These are phyloP conservation scores for Daldinia sp. DNA, from an alignment of 2,329 filamentous ascomycete genomes.

Conservation along the genomic window DNA sequence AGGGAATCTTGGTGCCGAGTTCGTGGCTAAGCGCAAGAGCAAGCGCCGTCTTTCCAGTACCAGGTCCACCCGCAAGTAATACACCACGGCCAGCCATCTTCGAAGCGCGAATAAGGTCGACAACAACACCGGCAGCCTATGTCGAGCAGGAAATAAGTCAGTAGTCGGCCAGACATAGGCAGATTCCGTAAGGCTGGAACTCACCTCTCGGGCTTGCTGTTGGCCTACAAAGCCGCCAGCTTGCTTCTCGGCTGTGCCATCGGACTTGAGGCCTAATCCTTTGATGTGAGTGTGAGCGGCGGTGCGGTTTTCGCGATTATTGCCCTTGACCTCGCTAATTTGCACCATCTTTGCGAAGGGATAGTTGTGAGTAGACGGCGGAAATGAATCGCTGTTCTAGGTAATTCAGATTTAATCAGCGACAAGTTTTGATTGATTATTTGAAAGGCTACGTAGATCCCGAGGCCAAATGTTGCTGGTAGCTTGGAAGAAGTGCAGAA, in stretches of 20 bases:
- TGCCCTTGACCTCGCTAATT: slow-evolving; percentile 94
- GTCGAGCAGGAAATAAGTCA: slow-evolving; percentile 7
- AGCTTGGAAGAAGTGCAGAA: slow-evolving; percentile 11
- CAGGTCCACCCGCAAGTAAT: slow-evolving; percentile 91
- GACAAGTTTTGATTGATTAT: slow-evolving; percentile 13
- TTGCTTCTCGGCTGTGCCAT: slow-evolving; percentile 86
- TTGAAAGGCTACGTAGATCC: not conserved
- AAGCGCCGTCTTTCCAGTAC: slow-evolving; percentile 96
- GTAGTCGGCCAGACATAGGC: slow-evolving; percentile 35
- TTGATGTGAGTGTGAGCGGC: slow-evolving; percentile 98
- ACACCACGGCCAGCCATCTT: slow-evolving; percentile 98
- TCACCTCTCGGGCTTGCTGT: slow-evolving; percentile 85
- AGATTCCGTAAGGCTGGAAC: slow-evolving; percentile 36
- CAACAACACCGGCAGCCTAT: slow-evolving; percentile 92
- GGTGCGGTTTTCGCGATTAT: slow-evolving; percentile 93
- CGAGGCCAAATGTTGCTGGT: not conserved
- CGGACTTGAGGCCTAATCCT: slow-evolving; percentile 85
- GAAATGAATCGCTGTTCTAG: slow-evolving; percentile 15
- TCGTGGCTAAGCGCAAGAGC: slow-evolving; percentile 97
- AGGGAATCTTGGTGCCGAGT: slow-evolving; percentile 96
- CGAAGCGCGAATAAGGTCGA: slow-evolving; percentile 94
- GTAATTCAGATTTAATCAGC: slow-evolving; percentile 8
- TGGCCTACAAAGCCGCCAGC: slow-evolving; percentile 92
- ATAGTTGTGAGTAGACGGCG: slow-evolving; percentile 23
- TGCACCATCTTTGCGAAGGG: slow-evolving; percentile 75